Base-by-base conservation (phyloP, 129 eudicot species). In the Helichrysum umbraculigerum region DNA sequence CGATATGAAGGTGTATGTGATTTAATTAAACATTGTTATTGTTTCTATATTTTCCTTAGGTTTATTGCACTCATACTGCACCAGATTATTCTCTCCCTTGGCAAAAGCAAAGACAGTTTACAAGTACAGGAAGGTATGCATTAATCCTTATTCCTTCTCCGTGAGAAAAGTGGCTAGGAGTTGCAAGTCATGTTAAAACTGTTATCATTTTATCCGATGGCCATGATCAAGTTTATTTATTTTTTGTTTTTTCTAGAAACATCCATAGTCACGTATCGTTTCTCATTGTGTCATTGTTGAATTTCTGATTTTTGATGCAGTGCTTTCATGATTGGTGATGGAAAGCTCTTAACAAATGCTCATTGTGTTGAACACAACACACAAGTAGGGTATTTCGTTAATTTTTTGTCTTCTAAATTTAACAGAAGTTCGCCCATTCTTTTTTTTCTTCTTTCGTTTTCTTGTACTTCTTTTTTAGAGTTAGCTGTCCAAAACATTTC, bases 61-160 rank as follows among this genome's bases (percentile, higher is more conserved):
- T 93, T 79, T 93, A 88, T 79, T 91, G 97, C 77, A 91, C 97
- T 60, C 97, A 94, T 67, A 91, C 93, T 68, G 93, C 83, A 83
- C 98, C 98, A 66, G 96, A 94, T 88, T 94, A 91, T 85, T 87
- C 93, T 47, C 98, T 94, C 61, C 98, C 98, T 83, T 94, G 98
- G 98, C 98, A 94, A 82, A 91, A 91, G 79, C 97, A 91, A 85
- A 82, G 97, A 69, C 98, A 94, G 59, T 91, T 44, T 78, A 87
- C 97, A 78, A 91, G 97, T 83, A 94, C 98, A 39, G 98, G 98
- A 77, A 94, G 98, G 98, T 84, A 91, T 76, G 91, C 71, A 67
- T 52, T 17, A 44, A 28, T 81, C 62, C 70, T 62, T 76, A 72
- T 60, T 66, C 62, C 75, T 85, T 33, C 28, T 52, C 20, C 1